Base-by-base conservation (phyloP, 1,284 basidiomycete species). In the Tetrapyrgos nigripes region DNA sequence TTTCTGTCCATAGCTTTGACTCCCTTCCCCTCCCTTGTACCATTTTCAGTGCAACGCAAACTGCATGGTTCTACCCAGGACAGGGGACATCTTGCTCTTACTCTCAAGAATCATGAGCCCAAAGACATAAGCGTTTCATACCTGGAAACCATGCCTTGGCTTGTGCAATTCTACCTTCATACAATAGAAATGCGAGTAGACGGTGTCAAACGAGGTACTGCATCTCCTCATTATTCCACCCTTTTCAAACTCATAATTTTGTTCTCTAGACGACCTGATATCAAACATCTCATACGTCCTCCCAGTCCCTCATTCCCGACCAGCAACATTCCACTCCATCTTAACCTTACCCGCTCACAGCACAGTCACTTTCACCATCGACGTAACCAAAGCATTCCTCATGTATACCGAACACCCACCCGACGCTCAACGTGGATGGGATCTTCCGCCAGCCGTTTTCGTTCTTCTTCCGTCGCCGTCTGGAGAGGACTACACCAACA, bases 321-420 rank as follows among this genome's bases (percentile, higher is more conserved):
- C 92, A n/a, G 85, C 92, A 28, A 84, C 88, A 2, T 79, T 96
- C 33, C 92, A 96, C 74, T 79, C 87, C 1, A 71, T 82, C 27
- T 72, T 98, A n/a, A 80, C 74, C 1, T 71, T 97, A 14, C 92
- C 96, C 0, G 82, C 93, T 2, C 76, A 79, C 23, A 82, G 82
- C 57, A 88, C 83, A 0, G 70, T 96, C 1, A 77, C 80, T 5
- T 75, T 98, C 53, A 82, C 79, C 17, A 83, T 97, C 70, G 90
- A 92, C 43, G 87, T 96, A 67, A 83, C 85, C 35, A 96, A 96
- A 73, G 85, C 89, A 3, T 97, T 96, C 70, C 80, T 99, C 56
- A 87, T 92, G 51, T 98, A 98, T 72, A 96, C 92, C 17, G 96
- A 98, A 69, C 97, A 99, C 71, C 93, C 92, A 14, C 96, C 97